Evolutionary conservation across 306 rosid genomes (phyloP), one percentile per base, ranked within the genome.

Genomic region (Canavalia ensiformis): DNA sequence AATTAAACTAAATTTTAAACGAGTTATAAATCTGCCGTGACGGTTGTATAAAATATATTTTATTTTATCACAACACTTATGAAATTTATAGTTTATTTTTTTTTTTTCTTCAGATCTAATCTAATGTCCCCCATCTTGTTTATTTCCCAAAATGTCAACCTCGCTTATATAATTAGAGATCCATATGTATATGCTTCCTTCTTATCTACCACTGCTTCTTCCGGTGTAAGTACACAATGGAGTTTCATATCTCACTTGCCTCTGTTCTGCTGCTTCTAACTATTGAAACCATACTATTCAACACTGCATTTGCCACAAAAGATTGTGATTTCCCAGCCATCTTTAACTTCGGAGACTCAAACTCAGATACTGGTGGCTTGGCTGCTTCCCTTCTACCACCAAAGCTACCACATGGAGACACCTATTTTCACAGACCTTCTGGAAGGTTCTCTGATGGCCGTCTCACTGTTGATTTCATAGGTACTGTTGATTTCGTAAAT

Each of bases 311-410:
- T 57, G 84, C 78, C 63, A 6, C 9, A 51, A 29, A 71, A 47
- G 62, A 42, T 6, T 87, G 84, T 46, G 18, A 52, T 13, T 87
- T 85, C 68, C 85, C 90, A 0, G 89, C 92, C 66, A 78, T 87
- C 73, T 83, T 89, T 41, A 87, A 87, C 81, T 85, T 89, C 0
- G 89, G 89, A 1, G 90, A 73, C 80, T 85, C 87, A 2, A 87
- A 83, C 33, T 81, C 92, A 0, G 90, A 89, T 34, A 87, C 90
- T 5, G 89, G 90, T 58, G 90, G 88, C 45, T 41, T 74, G 60
- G 69, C 86, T 9, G 83, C 89, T 30, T n/a, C 83, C 54, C 8
- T 88, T 52, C 2, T 1, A 0, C 30, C 60, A 54, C 11, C n/a
- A 2, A 0, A 31, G 1, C 7, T 77, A 2, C 90, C 90, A 6